A percentile compares a stretch with the other conserved stretches of the same genome.
Evolutionary conservation across 495 filamentous ascomycete genomes (phyloP).

Genomic region (Penicillium coffeae): DNA sequence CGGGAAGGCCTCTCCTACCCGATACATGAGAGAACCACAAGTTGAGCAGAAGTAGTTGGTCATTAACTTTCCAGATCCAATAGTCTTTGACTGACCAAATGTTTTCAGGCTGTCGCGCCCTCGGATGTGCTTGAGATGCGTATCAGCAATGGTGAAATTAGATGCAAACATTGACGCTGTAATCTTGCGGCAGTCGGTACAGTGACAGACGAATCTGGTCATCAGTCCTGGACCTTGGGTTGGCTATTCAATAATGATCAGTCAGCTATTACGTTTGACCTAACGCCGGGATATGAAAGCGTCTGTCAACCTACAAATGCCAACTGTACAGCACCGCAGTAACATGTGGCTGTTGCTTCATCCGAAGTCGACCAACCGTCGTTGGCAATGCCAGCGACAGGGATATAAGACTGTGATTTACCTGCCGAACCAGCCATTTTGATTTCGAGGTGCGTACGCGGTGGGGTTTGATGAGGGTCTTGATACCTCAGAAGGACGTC

Average conservation of each 20-base stretch:
- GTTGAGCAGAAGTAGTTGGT: slow-evolving; percentile 52
- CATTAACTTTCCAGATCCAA: slow-evolving; percentile 42
- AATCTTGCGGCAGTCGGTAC: slow-evolving; percentile 55
- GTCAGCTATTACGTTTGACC: slow-evolving; percentile 6
- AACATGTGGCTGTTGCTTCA: slow-evolving; percentile 9
- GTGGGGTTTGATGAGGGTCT: no score
- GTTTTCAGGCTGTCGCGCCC: slow-evolving; percentile 41
- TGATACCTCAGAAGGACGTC: no score
- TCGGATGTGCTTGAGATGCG: slow-evolving; percentile 40
- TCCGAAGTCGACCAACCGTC: slow-evolving; percentile 4
- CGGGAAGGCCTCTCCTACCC: slow-evolving; percentile 31
- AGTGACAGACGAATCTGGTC: slow-evolving; percentile 54
- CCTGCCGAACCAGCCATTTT: no score
- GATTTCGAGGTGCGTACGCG: no score
- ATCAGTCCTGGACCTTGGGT: slow-evolving; percentile 39
- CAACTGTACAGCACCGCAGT: slow-evolving; percentile 5
- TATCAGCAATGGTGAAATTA: slow-evolving; percentile 47
- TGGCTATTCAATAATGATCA: slow-evolving; percentile 24
- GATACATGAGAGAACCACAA: slow-evolving; percentile 55
- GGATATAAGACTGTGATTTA: slow-evolving; percentile 4
- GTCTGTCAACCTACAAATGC: neutral
- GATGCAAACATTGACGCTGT: slow-evolving; percentile 57
- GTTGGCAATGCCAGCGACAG: slow-evolving; percentile 1
- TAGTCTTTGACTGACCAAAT: slow-evolving; percentile 38
- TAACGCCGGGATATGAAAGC: neutral